phyloP scores from a whole-genome alignment of 176 grass and related monocot species.

The Eleusine coracana region DNA sequence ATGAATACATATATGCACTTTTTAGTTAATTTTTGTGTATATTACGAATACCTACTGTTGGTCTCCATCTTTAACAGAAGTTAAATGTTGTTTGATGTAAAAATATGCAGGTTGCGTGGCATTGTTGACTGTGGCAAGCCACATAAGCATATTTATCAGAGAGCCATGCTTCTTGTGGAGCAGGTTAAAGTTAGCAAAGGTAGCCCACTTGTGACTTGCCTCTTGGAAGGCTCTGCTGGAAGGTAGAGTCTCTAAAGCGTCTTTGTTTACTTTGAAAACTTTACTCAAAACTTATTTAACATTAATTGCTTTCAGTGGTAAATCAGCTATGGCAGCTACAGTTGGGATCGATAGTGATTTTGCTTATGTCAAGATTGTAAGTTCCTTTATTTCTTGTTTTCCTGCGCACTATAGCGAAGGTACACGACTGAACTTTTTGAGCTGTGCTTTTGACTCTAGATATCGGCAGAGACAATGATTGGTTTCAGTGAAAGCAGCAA shows the following conservation, averaged over 20 bases:
- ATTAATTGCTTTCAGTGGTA: slow-evolving; percentile 54
- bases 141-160: slow-evolving; percentile 73
- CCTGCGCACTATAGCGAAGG: neutral
- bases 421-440: neutral
- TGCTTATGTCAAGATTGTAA: slow-evolving; percentile 95
- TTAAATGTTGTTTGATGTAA: neutral
- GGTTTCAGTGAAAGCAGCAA: slow-evolving; percentile 89
- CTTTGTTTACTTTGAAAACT: slow-evolving; percentile 9
- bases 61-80: slow-evolving; percentile 22
- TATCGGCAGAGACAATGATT: slow-evolving; percentile 92
- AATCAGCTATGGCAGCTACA: slow-evolving; percentile 72
- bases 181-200: slow-evolving; percentile 94
- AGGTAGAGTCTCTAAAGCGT: slow-evolving; percentile 50
- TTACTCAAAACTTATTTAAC: slow-evolving; percentile 23
- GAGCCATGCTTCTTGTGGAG: slow-evolving; percentile 89
- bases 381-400: slow-evolving; percentile 41
- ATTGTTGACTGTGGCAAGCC: slow-evolving; percentile 89
- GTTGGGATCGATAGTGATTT: slow-evolving; percentile 95
- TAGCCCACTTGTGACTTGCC: slow-evolving; percentile 95
- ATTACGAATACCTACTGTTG: slow-evolving; percentile 7
- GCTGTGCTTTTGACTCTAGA: slow-evolving; percentile 48
- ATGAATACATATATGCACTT: slow-evolving; percentile 14
- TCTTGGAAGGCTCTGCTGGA: slow-evolving; percentile 88
- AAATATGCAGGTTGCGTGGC: slow-evolving; percentile 67
- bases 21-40: slow-evolving; percentile 1